These are phyloP conservation scores for Coemansia sp. DNA, from an alignment of 192 early-diverging fungal species.

Conservation along the genomic window DNA sequence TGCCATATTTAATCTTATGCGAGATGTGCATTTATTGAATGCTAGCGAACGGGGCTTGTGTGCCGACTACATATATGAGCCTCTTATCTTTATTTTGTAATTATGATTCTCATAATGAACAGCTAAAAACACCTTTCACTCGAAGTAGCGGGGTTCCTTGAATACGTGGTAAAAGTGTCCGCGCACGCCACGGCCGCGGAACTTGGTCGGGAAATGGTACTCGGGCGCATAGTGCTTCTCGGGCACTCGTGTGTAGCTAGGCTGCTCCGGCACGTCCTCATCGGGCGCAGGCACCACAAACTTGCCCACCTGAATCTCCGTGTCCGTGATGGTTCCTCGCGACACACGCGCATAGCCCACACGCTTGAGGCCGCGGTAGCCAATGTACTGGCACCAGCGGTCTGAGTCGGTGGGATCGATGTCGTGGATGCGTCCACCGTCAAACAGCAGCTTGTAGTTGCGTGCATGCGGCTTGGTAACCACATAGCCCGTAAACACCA, in stretches of 20 bases:
- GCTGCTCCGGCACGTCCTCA: constrained; percentile 46
- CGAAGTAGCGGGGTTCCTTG: constrained; percentile 71
- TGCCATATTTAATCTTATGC: background rate
- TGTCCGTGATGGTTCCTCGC: constrained; percentile 79
- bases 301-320: constrained; percentile 79
- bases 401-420: constrained; percentile 73
- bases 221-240: constrained; percentile 56
- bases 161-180: constrained; percentile 78
- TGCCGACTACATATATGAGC: background rate
- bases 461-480: constrained; percentile 67
- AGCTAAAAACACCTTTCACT: constrained; percentile 9
- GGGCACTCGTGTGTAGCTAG: constrained; percentile 57
- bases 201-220: constrained; percentile 65
- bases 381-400: constrained; percentile 84
- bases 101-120: background rate
- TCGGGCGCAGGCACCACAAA: constrained; percentile 56
- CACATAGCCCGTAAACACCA: constrained; percentile 79
- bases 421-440: constrained; percentile 69
- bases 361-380: constrained; percentile 72
- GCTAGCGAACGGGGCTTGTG: background rate
- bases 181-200: constrained; percentile 67
- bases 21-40: background rate
- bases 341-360: constrained; percentile 72
- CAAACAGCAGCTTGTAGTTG: constrained; percentile 63
- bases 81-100: background rate